These are phyloP conservation scores for Entamoeba dispar DNA, from an alignment of 208 protist species.

Conservation along the genomic window DNA sequence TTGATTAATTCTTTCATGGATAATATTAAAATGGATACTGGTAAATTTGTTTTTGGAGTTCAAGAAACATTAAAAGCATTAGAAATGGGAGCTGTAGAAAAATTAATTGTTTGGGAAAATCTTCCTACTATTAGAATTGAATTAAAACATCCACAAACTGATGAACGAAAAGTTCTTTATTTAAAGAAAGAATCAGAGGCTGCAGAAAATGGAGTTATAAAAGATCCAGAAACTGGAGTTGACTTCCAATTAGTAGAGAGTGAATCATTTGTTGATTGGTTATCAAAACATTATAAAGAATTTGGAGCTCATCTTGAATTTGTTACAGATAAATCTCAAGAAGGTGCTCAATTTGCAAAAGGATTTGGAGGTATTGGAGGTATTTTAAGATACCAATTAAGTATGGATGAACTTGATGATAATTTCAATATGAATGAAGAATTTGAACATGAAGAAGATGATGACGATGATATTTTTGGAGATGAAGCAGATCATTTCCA, in stretches of 20 bases:
- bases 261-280: conserved; percentile 83
- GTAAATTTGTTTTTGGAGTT: conserved; percentile 92
- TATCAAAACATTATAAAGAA: conserved; percentile 85
- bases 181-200: conserved; percentile 40
- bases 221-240: conserved; percentile 25
- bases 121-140: background rate
- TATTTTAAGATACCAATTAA: conserved; percentile 13
- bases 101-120: conserved; percentile 88
- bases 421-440: background rate
- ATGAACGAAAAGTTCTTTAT: conserved; percentile 22
- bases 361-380: conserved; percentile 87
- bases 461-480: background rate
- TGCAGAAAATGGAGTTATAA: conserved; percentile 24
- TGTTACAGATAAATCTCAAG: conserved; percentile 64
- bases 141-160: conserved; percentile 37
- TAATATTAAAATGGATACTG: conserved; percentile 69
- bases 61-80: conserved; percentile 69
- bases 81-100: conserved; percentile 82
- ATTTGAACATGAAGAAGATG: background rate
- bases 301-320: conserved; percentile 69
- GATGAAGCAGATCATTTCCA: background rate
- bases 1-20: conserved; percentile 89
- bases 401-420: background rate
- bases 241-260: conserved; percentile 57
- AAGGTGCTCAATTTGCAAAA: conserved; percentile 83